Conservation (phyloP, 2,329 filamentous ascomycete genomes). For the Sclerotinia borealis region DNA sequence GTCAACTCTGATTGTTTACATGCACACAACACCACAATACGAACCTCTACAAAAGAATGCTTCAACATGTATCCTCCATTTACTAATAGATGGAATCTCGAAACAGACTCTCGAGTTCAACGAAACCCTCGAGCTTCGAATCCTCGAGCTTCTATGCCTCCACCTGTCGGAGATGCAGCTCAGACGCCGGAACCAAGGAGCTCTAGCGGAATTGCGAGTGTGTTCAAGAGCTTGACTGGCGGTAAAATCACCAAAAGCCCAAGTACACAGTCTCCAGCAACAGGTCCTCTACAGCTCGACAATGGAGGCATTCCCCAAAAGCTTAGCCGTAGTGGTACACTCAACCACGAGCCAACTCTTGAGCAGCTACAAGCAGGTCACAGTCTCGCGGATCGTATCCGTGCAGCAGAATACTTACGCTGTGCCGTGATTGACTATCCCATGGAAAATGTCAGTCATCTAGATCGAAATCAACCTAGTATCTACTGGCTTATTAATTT, state of each 20-base stretch:
- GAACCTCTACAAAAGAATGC: neutral
- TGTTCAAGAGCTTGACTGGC: constrained; percentile 55
- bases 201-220: constrained; percentile 52
- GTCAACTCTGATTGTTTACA: constrained; percentile 1
- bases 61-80: constrained; percentile 3
- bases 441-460: constrained; percentile 34
- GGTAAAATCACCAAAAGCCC: constrained; percentile 47
- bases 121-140: constrained; percentile 8
- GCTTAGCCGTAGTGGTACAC: constrained; percentile 40
- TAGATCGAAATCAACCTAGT: neutral
- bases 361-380: constrained; percentile 48
- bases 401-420: constrained; percentile 52
- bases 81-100: constrained; percentile 5
- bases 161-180: constrained; percentile 50
- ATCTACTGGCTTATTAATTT: neutral
- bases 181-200: constrained; percentile 50
- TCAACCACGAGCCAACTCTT: constrained; percentile 48
- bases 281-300: constrained; percentile 39
- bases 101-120: constrained; percentile 9
- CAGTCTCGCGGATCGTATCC: constrained; percentile 46
- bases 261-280: constrained; percentile 36
- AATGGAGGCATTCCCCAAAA: constrained; percentile 35
- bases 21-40: neutral
- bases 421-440: constrained; percentile 53
- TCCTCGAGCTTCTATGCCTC: constrained; percentile 47